Evolutionary conservation across 1,284 basidiomycete species (phyloP).

Genomic region (Schizophyllum amplum): DNA sequence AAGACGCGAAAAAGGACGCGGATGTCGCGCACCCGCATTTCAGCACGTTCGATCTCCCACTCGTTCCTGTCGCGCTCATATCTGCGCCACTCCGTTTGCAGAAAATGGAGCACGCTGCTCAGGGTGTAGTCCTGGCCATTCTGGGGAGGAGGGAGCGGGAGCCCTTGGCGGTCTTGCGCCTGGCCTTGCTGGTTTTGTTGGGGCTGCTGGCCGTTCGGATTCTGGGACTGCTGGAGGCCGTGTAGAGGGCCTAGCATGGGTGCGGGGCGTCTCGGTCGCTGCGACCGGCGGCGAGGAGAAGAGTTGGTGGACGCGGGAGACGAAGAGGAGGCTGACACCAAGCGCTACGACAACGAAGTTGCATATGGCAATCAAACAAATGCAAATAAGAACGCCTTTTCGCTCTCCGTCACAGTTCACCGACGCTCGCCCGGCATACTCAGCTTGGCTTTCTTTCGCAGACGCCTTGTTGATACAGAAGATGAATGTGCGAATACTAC

Average conservation of each 20-base stretch:
- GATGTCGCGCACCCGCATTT: constrained; percentile 80
- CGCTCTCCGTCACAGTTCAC: neutral
- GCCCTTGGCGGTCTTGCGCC: constrained; percentile 30
- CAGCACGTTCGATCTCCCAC: constrained; percentile 99
- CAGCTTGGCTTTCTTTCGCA: neutral
- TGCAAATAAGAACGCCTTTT: neutral
- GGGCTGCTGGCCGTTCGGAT: constrained; percentile 43
- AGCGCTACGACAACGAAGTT: neutral
- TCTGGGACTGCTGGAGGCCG: constrained; percentile 42
- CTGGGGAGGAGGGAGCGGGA: constrained; percentile 67
- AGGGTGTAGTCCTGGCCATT: constrained; percentile 87
- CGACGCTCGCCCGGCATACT: neutral
- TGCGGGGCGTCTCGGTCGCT: constrained; percentile 29
- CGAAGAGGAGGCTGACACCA: constrained; percentile 11
- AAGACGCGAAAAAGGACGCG: constrained; percentile 18
- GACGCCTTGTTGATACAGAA: neutral
- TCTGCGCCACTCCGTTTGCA: constrained; percentile 96
- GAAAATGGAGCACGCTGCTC: constrained; percentile 91
- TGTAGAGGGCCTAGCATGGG: constrained; percentile 67
- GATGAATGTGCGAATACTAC: neutral
- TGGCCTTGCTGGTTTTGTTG: constrained; percentile 34
- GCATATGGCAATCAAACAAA: neutral
- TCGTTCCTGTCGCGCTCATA: constrained; percentile 98
- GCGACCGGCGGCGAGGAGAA: constrained; percentile 21
- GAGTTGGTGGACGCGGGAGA: constrained; percentile 21